phyloP scores from a whole-genome alignment of 1,284 basidiomycete genomes.

The Moesziomyces antarcticus region DNA sequence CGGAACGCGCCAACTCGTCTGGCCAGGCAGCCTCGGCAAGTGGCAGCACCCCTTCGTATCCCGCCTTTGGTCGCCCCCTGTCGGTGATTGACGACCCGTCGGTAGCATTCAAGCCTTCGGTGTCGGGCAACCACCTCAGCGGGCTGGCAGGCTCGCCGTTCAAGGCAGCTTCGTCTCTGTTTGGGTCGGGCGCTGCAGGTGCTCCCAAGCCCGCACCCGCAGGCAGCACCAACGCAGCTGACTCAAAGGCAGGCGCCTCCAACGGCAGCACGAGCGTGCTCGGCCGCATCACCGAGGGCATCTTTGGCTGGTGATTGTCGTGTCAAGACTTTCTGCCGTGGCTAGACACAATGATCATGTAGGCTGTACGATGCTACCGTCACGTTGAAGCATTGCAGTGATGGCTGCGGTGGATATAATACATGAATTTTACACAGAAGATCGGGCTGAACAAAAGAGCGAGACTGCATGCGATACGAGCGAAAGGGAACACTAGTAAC shows the following conservation, averaged over 20 bases:
- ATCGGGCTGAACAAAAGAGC: background rate
- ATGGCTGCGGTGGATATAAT: background rate
- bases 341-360: too few species aligned
- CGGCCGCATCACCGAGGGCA: constrained; percentile 56
- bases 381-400: background rate
- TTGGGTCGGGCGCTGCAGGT: constrained; percentile 23
- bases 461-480: background rate
- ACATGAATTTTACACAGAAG: background rate
- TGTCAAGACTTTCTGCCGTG: background rate
- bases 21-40: constrained; percentile 2
- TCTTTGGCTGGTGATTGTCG: constrained; percentile 55
- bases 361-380: too few species aligned
- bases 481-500: constrained; percentile 15
- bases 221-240: background rate
- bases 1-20: constrained; percentile 4
- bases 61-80: constrained; percentile 41
- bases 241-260: constrained; percentile 13
- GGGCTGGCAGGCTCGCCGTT: constrained; percentile 37
- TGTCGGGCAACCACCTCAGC: constrained; percentile 26
- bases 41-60: constrained; percentile 12
- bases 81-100: constrained; percentile 47
- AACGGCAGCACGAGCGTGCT: constrained; percentile 28
- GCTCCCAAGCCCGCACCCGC: constrained; percentile 17
- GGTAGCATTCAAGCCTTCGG: constrained; percentile 32
- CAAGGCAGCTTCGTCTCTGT: constrained; percentile 48